These are phyloP conservation scores for Citrus maxima DNA, from an alignment of 345 rosid genomes.

Conservation along the genomic window DNA sequence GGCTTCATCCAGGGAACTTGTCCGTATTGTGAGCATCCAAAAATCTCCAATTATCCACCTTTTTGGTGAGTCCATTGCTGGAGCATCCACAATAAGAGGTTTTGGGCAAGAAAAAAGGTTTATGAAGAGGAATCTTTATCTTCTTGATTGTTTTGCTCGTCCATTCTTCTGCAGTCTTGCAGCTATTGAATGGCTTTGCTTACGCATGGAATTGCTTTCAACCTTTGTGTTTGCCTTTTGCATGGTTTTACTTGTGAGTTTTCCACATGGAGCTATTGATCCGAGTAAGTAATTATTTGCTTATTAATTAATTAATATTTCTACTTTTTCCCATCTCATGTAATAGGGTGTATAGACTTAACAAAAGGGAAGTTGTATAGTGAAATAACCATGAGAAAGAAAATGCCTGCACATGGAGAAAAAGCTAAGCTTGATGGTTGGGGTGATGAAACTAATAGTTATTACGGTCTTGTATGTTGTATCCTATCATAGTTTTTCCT, in stretches of 20 bases:
- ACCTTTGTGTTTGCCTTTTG: slow-evolving; percentile 96
- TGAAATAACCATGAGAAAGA: neutral
- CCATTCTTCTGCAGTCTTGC: slow-evolving; percentile 98
- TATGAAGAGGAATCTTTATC: slow-evolving; percentile 95
- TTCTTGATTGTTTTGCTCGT: slow-evolving; percentile 97
- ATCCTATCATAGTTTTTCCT: neutral
- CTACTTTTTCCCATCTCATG: neutral
- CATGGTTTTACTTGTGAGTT: slow-evolving; percentile 96
- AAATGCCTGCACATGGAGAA: neutral
- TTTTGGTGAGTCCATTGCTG: slow-evolving; percentile 98
- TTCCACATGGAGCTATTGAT: slow-evolving; percentile 93
- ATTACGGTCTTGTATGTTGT: neutral
- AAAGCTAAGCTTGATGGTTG: neutral
- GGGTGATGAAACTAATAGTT: neutral
- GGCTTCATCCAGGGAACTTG: slow-evolving; percentile 98
- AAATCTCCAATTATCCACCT: slow-evolving; percentile 96
- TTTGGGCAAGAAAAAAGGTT: slow-evolving; percentile 97
- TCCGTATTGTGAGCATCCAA: slow-evolving; percentile 98
- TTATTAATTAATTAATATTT: neutral
- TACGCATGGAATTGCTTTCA: slow-evolving; percentile 97
- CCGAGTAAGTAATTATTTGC: slow-evolving; percentile 66
- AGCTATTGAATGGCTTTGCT: slow-evolving; percentile 99
- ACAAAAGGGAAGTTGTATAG: neutral
- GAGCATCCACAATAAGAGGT: slow-evolving; percentile 99
- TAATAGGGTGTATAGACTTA: neutral